Conservation (phyloP, 805 yeast genomes). For the Yamadazyma philogaea region DNA sequence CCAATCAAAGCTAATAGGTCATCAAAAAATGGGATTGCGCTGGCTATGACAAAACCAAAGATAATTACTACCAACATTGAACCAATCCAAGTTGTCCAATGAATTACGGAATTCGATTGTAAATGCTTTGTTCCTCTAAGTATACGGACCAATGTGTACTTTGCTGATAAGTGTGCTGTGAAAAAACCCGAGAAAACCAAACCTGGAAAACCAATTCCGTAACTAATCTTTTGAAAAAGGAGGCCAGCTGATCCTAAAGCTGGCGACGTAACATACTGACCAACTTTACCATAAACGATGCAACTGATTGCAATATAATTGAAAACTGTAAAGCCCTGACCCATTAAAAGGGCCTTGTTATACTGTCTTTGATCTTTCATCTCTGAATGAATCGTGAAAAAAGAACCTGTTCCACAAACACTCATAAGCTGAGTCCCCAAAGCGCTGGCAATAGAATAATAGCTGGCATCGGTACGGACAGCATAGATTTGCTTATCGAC, state of each 20-base stretch:
- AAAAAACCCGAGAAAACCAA: conserved; percentile 12
- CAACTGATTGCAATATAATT: conserved; percentile 11
- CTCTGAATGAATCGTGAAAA: conserved; percentile 13
- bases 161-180: conserved; percentile 13
- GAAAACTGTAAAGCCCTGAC: conserved; percentile 13
- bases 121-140: conserved; percentile 10
- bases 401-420: conserved; percentile 12
- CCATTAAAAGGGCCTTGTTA: conserved; percentile 9
- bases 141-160: conserved; percentile 12
- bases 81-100: conserved; percentile 10
- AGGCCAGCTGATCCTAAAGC: conserved; percentile 15
- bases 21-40: conserved; percentile 12
- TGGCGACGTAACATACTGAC: conserved; percentile 12
- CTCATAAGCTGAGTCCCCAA: conserved; percentile 13
- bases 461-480: conserved; percentile 2
- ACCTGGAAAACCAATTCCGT: conserved; percentile 13
- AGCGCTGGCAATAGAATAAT: conserved; percentile 8
- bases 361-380: conserved; percentile 13
- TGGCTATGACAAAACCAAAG: conserved; percentile 12
- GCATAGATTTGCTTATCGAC: conserved; percentile 8
- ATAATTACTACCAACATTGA: conserved; percentile 9
- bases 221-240: conserved; percentile 10
- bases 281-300: conserved; percentile 13
- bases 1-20: conserved; percentile 13
- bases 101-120: conserved; percentile 10